Conservation (phyloP, 2,329 filamentous ascomycete species). For the Ustilaginoidea virens region DNA sequence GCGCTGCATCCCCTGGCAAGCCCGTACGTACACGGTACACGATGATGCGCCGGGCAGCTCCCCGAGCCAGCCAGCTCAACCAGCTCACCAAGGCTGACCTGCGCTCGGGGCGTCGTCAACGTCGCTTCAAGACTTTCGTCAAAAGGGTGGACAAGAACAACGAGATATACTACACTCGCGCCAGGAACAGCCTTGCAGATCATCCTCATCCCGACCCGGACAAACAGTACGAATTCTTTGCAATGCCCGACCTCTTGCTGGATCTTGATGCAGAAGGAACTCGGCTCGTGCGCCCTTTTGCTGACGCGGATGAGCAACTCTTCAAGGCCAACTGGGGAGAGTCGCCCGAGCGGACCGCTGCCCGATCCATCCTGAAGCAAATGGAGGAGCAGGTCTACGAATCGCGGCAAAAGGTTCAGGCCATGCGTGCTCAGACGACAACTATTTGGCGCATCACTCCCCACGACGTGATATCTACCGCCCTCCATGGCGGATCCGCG, state of each 20-base stretch:
- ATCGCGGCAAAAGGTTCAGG: conserved; percentile 12
- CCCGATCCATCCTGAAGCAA: conserved; percentile 12
- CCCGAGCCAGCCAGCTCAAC: conserved; percentile 4
- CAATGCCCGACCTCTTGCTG: conserved; percentile 27
- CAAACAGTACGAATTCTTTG: conserved; percentile 16
- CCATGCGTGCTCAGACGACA: conserved; percentile 10
- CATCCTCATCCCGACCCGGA: conserved; percentile 5
- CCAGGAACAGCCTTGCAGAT: conserved; percentile 6
- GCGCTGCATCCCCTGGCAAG: neutral
- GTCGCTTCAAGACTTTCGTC: conserved; percentile 11
- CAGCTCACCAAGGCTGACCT: conserved; percentile 4
- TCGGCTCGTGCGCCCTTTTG: conserved; percentile 25
- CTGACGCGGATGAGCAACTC: conserved; percentile 19
- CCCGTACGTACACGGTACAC: neutral
- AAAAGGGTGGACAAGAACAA: conserved; percentile 9
- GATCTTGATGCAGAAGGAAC: conserved; percentile 36
- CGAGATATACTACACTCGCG: conserved; percentile 13
- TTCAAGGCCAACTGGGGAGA: conserved; percentile 15
- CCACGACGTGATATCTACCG: conserved; percentile 26
- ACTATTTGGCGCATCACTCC: conserved; percentile 24
- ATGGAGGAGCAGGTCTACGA: conserved; percentile 16
- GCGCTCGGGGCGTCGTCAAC: conserved; percentile 3
- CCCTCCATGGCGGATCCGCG: conserved; percentile 7
- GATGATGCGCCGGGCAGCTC: conserved; percentile 8
- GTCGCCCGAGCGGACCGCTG: conserved; percentile 9